These are phyloP conservation scores for Scheffersomyces coipomensis DNA, from an alignment of 805 yeast genomes.

Conservation along the genomic window DNA sequence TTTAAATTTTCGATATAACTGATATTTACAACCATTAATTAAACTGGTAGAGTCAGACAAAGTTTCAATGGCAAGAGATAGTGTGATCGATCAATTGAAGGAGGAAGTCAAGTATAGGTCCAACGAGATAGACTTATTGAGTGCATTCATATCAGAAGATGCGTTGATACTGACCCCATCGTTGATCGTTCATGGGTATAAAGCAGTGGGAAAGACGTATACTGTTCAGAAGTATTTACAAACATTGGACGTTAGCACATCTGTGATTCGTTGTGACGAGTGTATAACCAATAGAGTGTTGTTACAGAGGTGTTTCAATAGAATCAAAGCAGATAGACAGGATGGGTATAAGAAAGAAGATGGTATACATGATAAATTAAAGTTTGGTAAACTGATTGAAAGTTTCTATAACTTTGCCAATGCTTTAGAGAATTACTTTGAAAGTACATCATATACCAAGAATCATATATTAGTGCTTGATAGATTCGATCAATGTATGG, in stretches of 20 bases:
- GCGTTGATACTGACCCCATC: conserved; percentile 28
- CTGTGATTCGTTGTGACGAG: conserved; percentile 45
- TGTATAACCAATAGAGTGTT: conserved; percentile 40
- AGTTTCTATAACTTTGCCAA: conserved; percentile 38
- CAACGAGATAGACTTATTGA: conserved; percentile 32
- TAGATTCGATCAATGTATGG: conserved; percentile 46
- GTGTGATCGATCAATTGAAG: too few species aligned
- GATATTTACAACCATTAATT: too few species aligned
- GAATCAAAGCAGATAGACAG: conserved; percentile 36
- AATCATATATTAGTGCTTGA: conserved; percentile 48
- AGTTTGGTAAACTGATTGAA: conserved; percentile 35
- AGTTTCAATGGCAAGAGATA: too few species aligned
- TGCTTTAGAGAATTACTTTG: conserved; percentile 38
- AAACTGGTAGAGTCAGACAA: too few species aligned
- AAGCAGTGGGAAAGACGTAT: conserved; percentile 48
- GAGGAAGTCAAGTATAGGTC: conserved; percentile 25
- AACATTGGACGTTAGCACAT: conserved; percentile 20
- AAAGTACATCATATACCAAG: conserved; percentile 24
- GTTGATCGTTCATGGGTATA: conserved; percentile 47
- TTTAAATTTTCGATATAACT: too few species aligned
- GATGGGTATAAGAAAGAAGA: not conserved
- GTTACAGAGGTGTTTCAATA: conserved; percentile 39
- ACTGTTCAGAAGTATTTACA: conserved; percentile 31
- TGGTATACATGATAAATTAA: conserved; percentile 4
- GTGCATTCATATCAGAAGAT: conserved; percentile 31